Evolutionary conservation across 768 basidiomycete genomes (phyloP).

Genomic region (Agaricus subrufescens): DNA sequence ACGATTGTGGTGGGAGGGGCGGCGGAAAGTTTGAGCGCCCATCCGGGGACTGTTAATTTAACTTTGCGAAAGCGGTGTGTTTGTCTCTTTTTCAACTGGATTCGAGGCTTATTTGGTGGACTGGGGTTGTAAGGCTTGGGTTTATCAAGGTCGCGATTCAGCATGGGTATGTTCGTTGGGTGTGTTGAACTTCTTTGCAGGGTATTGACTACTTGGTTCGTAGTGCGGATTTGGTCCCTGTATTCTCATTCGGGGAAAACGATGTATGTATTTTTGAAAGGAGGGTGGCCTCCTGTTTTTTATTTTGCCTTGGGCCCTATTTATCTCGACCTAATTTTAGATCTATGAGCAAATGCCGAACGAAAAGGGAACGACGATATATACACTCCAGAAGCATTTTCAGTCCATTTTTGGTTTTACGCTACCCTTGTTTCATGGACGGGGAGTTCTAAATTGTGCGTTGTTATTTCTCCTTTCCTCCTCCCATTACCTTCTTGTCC

Average conservation of each 20-base stretch:
- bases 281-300: background rate
- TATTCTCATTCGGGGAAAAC: conserved; percentile 98
- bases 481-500: background rate
- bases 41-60: conserved; percentile 94
- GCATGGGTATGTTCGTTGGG: conserved; percentile 57
- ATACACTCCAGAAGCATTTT: conserved; percentile 85
- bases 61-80: conserved; percentile 68
- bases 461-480: background rate
- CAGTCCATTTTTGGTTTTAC: conserved; percentile 94
- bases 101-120: background rate
- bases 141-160: conserved; percentile 95
- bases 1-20: conserved; percentile 97
- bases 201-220: background rate
- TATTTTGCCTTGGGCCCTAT: too few species aligned
- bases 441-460: conserved; percentile 92
- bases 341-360: conserved; percentile 98
- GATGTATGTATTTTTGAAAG: conserved; percentile 56
- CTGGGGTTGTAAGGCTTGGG: conserved; percentile 52
- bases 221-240: conserved; percentile 93
- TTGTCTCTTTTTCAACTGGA: background rate
- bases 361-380: conserved; percentile 84
- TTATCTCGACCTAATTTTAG: conserved; percentile 31
- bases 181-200: background rate
- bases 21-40: conserved; percentile 89
- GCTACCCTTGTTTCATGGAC: conserved; percentile 93